Conservation (phyloP, 75 land plant genomes). For the Cryptomeria japonica region DNA sequence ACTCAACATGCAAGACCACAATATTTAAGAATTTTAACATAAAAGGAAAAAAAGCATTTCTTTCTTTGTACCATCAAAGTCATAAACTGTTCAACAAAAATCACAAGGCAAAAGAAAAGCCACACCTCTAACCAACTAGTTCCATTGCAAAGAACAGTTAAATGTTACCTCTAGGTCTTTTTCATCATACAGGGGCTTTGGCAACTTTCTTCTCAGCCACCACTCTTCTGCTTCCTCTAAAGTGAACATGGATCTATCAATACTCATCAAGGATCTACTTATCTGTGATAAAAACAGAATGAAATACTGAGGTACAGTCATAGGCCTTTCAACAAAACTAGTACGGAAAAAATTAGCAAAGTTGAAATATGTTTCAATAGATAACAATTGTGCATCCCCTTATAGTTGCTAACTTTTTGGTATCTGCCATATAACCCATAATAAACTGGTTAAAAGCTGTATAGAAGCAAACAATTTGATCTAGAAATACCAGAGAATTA, state of each 20-base stretch:
- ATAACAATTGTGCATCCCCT: not conserved
- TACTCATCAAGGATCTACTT: not conserved
- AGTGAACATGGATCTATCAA: constrained; percentile 1
- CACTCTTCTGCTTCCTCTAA: not conserved
- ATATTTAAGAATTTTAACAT: not conserved
- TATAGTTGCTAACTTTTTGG: not conserved
- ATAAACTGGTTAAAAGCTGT: not conserved
- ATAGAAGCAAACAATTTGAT: not conserved
- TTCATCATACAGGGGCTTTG: not conserved
- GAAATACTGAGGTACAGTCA: not conserved
- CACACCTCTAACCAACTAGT: not conserved
- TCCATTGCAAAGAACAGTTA: not conserved
- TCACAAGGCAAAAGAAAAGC: not conserved
- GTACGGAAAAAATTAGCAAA: not conserved
- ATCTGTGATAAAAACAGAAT: not conserved
- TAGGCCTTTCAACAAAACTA: not conserved
- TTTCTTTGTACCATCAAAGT: not conserved
- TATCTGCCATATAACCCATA: not conserved
- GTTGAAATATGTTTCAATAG: not conserved
- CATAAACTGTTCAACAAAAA: too few species aligned
- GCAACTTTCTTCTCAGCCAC: not conserved
- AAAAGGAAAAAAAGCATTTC: not conserved
- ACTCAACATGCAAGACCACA: not conserved
- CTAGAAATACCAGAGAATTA: not conserved
- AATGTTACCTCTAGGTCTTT: not conserved